Evolutionary conservation across 352 stramenopile species (phyloP), one percentile per base, ranked within the genome.

Genomic region (Phytophthora fragariae): DNA sequence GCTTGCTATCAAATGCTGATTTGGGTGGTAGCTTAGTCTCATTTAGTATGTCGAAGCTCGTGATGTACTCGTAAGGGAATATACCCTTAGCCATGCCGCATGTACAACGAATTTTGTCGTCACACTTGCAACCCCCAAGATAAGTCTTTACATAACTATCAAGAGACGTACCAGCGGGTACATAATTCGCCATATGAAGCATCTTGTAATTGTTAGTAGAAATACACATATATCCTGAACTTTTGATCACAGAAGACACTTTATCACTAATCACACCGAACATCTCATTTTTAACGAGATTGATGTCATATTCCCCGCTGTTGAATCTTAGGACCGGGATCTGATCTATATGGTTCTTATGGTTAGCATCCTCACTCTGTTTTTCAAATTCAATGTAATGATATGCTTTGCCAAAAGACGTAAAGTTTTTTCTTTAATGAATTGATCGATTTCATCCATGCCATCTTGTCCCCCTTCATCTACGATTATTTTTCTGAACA

Each of bases 61-160:
- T 78, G 15, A 81, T 75, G 24, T 79, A 81, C 33, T 81, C 71
- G 76, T 58, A 66, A 61, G n/a, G 76, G 74, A 47, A 73, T 6
- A 50, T 31, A 6, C 47, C 47, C n/a, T 54, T 54, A 12, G 6
- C 47, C 7, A 54, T 8, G 1, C 62, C 71, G 66, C 75, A 81
- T 0, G 44, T 10, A 27, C 70, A 81, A 21, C 50, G 15, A 57
- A 81, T 70, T 46, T 81, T 82, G 29, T 82, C 59, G 15, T 62
- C 44, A 72, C 75, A 77, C 29, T 76, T 67, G 55, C 75, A 79
- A 12, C 63, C 62, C 10, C 71, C 75, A 17, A 82, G 52, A 57
- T 82, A 77, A 50, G 75, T 74, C 17, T 37, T 69, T 12, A 82
- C 27, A 59, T 79, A 54, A 0, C 1, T 29, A 31, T 24, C 17